Percentiles rank a stretch among this genome's conserved stretches.
These are phyloP conservation scores for Solanum raphanifolium DNA, from an alignment of 257 asterid species.

Conservation along the genomic window DNA sequence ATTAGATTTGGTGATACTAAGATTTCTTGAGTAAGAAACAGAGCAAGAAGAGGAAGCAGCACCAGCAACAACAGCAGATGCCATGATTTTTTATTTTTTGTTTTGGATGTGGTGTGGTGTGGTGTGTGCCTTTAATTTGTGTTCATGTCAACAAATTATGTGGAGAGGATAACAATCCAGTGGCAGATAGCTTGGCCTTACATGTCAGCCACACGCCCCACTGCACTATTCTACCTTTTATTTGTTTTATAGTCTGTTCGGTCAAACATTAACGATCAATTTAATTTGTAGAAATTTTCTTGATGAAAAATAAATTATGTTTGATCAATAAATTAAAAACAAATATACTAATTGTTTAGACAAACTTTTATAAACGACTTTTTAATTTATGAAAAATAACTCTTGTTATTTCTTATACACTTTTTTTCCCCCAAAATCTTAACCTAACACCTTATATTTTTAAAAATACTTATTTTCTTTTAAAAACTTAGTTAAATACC, in stretches of 20 bases:
- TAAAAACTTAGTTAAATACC: too few relatives aligned
- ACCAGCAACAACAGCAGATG: slow-evolving; percentile 56
- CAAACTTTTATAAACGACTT: too few relatives aligned
- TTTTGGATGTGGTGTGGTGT: not conserved
- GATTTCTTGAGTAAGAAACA: slow-evolving; percentile 38
- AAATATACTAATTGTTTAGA: not conserved
- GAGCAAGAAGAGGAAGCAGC: slow-evolving; percentile 46
- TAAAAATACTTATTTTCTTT: too few relatives aligned
- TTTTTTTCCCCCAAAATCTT: not conserved
- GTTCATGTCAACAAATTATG: not conserved
- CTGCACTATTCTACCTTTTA: not conserved
- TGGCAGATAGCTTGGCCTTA: not conserved
- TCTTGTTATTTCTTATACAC: not conserved
- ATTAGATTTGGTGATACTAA: slow-evolving; percentile 16
- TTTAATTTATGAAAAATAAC: not conserved
- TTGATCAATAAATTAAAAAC: not conserved
- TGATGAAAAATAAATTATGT: too few relatives aligned
- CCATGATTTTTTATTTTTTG: not conserved
- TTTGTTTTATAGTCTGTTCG: not conserved
- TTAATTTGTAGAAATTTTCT: too few relatives aligned
- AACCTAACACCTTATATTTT: not conserved
- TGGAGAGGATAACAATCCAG: slow-evolving; percentile 1
- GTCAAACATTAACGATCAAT: not conserved
- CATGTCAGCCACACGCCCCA: not conserved
- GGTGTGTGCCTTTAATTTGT: not conserved